A percentile compares a stretch with the other conserved stretches of the same genome.
These are phyloP conservation scores for Acacia acuminata DNA, from an alignment of 306 rosid genomes.

Conservation along the genomic window DNA sequence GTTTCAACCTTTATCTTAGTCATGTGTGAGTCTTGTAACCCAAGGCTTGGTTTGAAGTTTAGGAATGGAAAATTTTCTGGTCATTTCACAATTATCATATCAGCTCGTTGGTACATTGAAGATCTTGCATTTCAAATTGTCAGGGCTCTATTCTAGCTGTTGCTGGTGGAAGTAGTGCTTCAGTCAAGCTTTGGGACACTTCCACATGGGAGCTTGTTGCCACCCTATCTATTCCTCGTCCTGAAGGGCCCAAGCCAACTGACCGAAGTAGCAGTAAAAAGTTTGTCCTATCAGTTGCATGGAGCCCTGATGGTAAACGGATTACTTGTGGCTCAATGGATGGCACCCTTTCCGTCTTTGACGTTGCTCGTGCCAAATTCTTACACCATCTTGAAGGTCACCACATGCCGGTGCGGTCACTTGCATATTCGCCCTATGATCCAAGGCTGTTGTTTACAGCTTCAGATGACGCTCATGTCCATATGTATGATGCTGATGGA, in stretches of 20 bases:
- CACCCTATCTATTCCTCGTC: slow-evolving; percentile 84
- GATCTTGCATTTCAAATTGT: not conserved
- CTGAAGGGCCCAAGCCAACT: slow-evolving; percentile 80
- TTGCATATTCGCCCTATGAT: slow-evolving; percentile 84
- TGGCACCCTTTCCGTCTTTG: slow-evolving; percentile 92
- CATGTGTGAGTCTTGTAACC: not conserved
- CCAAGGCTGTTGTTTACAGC: slow-evolving; percentile 83
- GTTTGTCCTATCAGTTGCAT: slow-evolving; percentile 91
- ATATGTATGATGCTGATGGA: slow-evolving; percentile 96
- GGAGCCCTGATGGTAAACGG: slow-evolving; percentile 91
- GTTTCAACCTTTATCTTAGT: not conserved
- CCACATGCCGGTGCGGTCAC: slow-evolving; percentile 91
- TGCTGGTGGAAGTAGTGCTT: slow-evolving; percentile 98
- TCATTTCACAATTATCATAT: not conserved
- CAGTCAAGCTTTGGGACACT: slow-evolving; percentile 96
- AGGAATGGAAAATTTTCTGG: slow-evolving; percentile 6
- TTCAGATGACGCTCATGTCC: slow-evolving; percentile 85
- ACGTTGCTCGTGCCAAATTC: slow-evolving; percentile 70
- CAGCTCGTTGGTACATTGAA: not conserved
- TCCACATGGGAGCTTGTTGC: slow-evolving; percentile 73
- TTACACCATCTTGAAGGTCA: slow-evolving; percentile 97
- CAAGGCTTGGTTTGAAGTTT: not conserved
- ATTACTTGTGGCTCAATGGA: slow-evolving; percentile 96
- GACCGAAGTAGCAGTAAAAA: slow-evolving; percentile 91
- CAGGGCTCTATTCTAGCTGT: slow-evolving; percentile 96